phyloP scores from a whole-genome alignment of 2,329 filamentous ascomycete species.

The Aspergillus transmontanensis region DNA sequence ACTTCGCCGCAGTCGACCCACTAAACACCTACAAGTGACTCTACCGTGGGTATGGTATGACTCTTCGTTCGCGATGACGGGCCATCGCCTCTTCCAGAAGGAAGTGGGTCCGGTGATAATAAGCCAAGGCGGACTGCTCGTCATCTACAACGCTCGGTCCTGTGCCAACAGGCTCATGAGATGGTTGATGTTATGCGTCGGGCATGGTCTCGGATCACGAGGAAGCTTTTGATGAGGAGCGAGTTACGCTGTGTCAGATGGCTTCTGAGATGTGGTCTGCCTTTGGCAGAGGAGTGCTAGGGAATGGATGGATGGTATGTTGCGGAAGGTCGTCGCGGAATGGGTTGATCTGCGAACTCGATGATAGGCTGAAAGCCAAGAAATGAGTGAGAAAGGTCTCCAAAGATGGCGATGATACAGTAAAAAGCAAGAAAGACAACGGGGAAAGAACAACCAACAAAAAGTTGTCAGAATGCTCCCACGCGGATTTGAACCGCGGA shows the following conservation, averaged over 20 bases:
- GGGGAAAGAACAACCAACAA: neutral
- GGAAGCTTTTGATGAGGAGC: neutral
- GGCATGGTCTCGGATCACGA: neutral
- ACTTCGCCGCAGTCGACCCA: neutral
- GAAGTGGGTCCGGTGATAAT: neutral
- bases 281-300: neutral
- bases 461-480: neutral
- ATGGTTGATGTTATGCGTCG: neutral
- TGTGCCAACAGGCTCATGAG: neutral
- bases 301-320: neutral
- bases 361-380: too few species aligned
- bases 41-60: neutral
- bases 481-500: conserved; percentile 4
- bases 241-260: neutral
- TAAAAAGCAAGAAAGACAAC: neutral
- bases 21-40: neutral
- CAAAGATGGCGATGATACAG: neutral
- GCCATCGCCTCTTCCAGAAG: neutral
- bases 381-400: neutral
- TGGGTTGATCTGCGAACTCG: too few species aligned
- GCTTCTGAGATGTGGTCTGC: neutral
- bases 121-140: neutral
- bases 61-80: neutral
- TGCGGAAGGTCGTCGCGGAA: neutral
- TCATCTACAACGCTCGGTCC: neutral